Base-by-base conservation (phyloP, 2,329 filamentous ascomycete genomes). In the Talaromyces marneffei region DNA sequence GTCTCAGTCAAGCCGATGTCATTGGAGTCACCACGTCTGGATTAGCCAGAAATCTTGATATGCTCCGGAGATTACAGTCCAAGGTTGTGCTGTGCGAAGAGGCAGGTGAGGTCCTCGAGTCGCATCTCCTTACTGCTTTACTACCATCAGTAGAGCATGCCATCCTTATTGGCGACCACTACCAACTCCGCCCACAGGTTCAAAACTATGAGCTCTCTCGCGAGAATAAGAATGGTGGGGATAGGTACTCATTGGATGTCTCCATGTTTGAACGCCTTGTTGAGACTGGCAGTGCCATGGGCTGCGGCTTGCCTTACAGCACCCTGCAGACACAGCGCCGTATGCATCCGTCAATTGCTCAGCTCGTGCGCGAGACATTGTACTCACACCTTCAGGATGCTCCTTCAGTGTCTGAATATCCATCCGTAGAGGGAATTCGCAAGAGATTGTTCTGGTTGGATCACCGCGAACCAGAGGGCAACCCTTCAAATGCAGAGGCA, bases 321-420 rank as follows among this genome's bases (percentile, higher is more conserved):
- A 75, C 72, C 3, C 74, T 90, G 2, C 75, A 85, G 10, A 81
- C 80, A 0, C 87, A 91, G 68, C 76, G 86, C 12, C 79, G 87
- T 10, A 90, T 90, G 86, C 79, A 82, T 57, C 87, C 87, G 0
- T 78, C 77, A 0, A 86, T 91, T 9, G 80, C 88, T 0, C 69
- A 72, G 1, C 78, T 91, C 0, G 75, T 90, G 8, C 77, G 84
- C 0, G 72, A 78, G 0, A 82, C 83, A 0, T 69, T 88, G 0
- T 90, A 90, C 62, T 82, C 81, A 0, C 65, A 75, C 0, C 73
- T 90, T 0, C 58, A 79, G 14, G 86, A 90, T 66, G 76, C 79
- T 7, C 64, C 72, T 0, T 70, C 65, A 1, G 76, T 77, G 0
- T 29, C 2, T 0, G 27, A 65, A 0, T 74, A 78, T 60, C 79